Evolutionary conservation across 495 filamentous ascomycete genomes (phyloP).

Genomic region (Cercophora samala): DNA sequence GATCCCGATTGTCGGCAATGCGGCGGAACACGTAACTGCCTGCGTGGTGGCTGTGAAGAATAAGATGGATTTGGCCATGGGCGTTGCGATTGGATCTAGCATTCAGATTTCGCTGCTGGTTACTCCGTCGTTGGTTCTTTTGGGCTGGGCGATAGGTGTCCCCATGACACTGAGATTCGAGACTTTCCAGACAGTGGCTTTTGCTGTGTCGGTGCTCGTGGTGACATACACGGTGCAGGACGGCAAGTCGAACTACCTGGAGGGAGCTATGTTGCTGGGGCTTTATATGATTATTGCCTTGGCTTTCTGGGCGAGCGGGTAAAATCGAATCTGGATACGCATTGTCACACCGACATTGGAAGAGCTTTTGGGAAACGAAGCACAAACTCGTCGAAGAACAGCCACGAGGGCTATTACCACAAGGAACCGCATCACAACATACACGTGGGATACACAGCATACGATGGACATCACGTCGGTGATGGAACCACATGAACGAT

Average conservation of each 20-base stretch:
- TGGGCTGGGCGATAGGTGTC: constrained; percentile 77
- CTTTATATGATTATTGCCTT: constrained; percentile 80
- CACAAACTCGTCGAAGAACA: too few relatives aligned
- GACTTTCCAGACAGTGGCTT: constrained; percentile 84
- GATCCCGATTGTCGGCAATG: constrained; percentile 96
- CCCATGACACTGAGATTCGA: constrained; percentile 93
- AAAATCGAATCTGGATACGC: not conserved
- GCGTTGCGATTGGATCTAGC: constrained; percentile 87
- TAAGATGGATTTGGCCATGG: constrained; percentile 97
- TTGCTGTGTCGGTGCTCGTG: constrained; percentile 83
- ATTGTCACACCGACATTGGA: not conserved
- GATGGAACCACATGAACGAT: not conserved
- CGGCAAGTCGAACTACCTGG: constrained; percentile 92
- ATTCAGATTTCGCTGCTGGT: constrained; percentile 94
- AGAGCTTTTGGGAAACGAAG: too few relatives aligned
- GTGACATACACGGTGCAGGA: constrained; percentile 92
- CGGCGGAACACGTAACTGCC: constrained; percentile 94
- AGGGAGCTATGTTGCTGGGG: constrained; percentile 73
- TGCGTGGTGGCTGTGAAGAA: constrained; percentile 87
- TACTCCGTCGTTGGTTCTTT: constrained; percentile 83
- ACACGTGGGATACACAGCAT: too few relatives aligned
- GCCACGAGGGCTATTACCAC: too few relatives aligned
- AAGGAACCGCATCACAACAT: not conserved
- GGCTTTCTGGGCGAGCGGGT: constrained; percentile 76
- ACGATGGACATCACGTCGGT: not conserved